Evolutionary conservation across 805 yeast genomes (phyloP), one percentile per base, ranked within the genome.

Genomic region (Monosporozyma siamensis): DNA sequence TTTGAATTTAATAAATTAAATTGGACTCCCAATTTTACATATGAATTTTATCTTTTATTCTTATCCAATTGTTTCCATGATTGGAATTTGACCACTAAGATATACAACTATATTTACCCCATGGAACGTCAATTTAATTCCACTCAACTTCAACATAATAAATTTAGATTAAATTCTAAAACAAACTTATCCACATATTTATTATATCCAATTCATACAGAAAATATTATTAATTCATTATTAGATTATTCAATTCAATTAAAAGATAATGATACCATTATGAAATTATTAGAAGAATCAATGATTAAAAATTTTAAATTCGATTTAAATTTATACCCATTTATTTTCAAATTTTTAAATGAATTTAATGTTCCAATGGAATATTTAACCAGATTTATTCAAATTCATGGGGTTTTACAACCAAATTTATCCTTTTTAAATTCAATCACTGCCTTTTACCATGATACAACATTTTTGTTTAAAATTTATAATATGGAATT

Each of bases 1-100:
- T 39, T 52, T 4, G 63, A 61, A 32, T 66, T 64, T 46, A 62
- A 59, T 44, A 59, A 61, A 38, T 52, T 63, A 41, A 59, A 55
- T 14, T 68, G 69, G 69, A 61, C 67, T 5, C 69, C 71, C 7
- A 68, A 66, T 44, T 65, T 68, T 34, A 57, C 69, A 1, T 62
- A 64, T 40, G 63, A 63, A 12, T 68, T 67, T 41, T 67, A 68
- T 45, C 44, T 55, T 26, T 53, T 56, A 20, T 48, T 66, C 9
- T 53, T 68, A 44, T 53, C 62, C 15, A 61, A 65, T 46, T 56
- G 65, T 24, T 52, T 63, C 44, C 51, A 55, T 23, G 53, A 61
- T 43, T 67, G 69, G 61, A 37, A 49, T 11, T 46, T 61, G 24
- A 53, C 65, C 17, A 51, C 58, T 41, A 63, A 52, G 34, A 51